Evolutionary conservation across 1,284 basidiomycete genomes (phyloP), one percentile per base, ranked within the genome.

Genomic region (Caloboletus inedulis): DNA sequence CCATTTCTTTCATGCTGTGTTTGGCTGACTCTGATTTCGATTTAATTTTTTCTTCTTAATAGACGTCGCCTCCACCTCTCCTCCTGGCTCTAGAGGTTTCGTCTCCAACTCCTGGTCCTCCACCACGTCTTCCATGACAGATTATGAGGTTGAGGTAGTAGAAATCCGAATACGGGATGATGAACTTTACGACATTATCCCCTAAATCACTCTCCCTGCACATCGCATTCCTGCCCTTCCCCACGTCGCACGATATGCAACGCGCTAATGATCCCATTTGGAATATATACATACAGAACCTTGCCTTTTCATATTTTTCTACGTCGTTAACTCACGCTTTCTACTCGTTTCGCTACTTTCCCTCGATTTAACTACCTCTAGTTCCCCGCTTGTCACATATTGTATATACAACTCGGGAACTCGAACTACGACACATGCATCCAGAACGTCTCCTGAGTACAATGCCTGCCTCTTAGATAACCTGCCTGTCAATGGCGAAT

Each of bases 11-110:
- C 51, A 1, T 52, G 27, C 56, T 43, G 49, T 39, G 34, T 52
- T 51, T 47, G 35, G 16, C n/a, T n/a, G n/a, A n/a, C n/a, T n/a
- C 44, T 41, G 21, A 33, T 36, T 43, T 46, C 18, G 16, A 29
- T 36, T 43, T 4, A 55, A 31, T 19, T 43, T 4, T 30, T 19
- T 21, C 27, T n/a, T n/a, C 23, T 21, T 4, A 3, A 44, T 63
- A 91, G 88, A 91, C 63, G 79, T 90, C 51, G 85, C 88, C 12
- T 90, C 87, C 41, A 89, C 87, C 30, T 90, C 88, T 30, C 88
- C 88, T 39, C 84, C 87, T 33, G 84, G 81, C 60, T 77, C 81
- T 25, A 73, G 69, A 52, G 80, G 82, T 46, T 84, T 87, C 65
- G 72, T 85, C 59, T 83, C 85, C 51, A 81, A 82, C 49, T 85